Evolutionary conservation across 1,284 basidiomycete species (phyloP).

Genomic region (Puccinia novopanici): DNA sequence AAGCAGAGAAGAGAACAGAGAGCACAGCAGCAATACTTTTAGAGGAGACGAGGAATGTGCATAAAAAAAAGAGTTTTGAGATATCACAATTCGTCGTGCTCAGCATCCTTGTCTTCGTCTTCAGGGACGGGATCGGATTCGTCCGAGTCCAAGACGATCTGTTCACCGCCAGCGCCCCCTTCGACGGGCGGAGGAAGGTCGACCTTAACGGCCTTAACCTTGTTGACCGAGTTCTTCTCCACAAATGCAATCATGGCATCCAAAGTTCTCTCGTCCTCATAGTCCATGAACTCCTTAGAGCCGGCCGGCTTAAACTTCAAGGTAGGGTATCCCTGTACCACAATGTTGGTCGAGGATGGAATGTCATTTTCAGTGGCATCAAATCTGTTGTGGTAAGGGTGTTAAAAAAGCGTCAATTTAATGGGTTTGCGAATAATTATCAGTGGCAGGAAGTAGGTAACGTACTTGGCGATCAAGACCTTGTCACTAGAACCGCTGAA

Average conservation of each 20-base stretch:
- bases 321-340: slow-evolving; percentile 78
- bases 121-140: slow-evolving; percentile 11
- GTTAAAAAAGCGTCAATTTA: slow-evolving; percentile 58
- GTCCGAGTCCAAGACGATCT: slow-evolving; percentile 30
- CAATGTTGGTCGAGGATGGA: slow-evolving; percentile 80
- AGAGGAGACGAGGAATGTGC: neutral
- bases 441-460: neutral
- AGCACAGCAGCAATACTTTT: slow-evolving; percentile 7
- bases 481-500: slow-evolving; percentile 76
- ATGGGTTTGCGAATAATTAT: slow-evolving; percentile 50
- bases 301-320: slow-evolving; percentile 96
- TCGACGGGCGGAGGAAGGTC: slow-evolving; percentile 21
- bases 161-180: slow-evolving; percentile 9
- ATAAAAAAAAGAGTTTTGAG: neutral
- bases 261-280: slow-evolving; percentile 83
- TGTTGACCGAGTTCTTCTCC: slow-evolving; percentile 28
- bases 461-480: slow-evolving; percentile 66
- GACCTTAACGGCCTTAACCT: slow-evolving; percentile 42
- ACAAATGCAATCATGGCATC: slow-evolving; percentile 64
- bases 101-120: slow-evolving; percentile 43
- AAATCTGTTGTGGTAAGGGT: slow-evolving; percentile 67
- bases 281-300: slow-evolving; percentile 80
- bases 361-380: slow-evolving; percentile 96
- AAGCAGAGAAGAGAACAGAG: neutral
- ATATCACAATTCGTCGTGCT: slow-evolving; percentile 45